Evolutionary conservation across 768 basidiomycete species (phyloP), one percentile per base, ranked within the genome.

Genomic region (Trametes coccinea): DNA sequence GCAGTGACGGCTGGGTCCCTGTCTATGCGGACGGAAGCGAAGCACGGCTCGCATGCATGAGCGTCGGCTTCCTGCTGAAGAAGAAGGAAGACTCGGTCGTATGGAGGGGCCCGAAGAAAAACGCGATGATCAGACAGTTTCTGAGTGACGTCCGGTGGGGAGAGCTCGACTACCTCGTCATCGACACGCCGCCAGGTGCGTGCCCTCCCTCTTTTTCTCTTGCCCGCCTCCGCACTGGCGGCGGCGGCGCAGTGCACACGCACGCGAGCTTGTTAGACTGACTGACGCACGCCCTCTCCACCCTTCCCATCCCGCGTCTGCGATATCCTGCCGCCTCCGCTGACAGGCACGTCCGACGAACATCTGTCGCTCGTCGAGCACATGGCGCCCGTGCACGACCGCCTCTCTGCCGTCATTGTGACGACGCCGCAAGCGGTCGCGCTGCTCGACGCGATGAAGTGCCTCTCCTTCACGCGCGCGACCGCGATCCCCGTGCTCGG

Each of bases 31-130:
- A 99, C 74, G 89, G 87, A 14, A 72, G 80, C 22, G 80, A 80
- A 46, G 85, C 86, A 30, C 78, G 94, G 66, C 73, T 99, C 60
- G 89, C 88, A 11, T 95, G 93, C 74, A 99, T 99, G 97, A 94
- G 92, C 71, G 94, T 98, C 8, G 97, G 94, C 2, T 98, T 98
- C 74, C 77, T 99, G 66, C 75, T 98, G 67, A 92, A 93, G 78
- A 89, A 88, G 70, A 88, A 87, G 70, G 89, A 87, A 22, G 95
- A 98, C 71, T 93, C 92, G 16, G 94, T 99, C 48, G 93, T 99
- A 1, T 99, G 97, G 97, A 79, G 97, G 70, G 97, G 97, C 0
- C 97, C 97, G 50, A 98, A 97, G 81, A 98, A 97, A 81, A 95
- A 95, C 67, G 95, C 90, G 59, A 97, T 97, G 95, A 96, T 98